Conservation (phyloP, 352 stramenopile genomes). For the Globisporangium ultimum region DNA sequence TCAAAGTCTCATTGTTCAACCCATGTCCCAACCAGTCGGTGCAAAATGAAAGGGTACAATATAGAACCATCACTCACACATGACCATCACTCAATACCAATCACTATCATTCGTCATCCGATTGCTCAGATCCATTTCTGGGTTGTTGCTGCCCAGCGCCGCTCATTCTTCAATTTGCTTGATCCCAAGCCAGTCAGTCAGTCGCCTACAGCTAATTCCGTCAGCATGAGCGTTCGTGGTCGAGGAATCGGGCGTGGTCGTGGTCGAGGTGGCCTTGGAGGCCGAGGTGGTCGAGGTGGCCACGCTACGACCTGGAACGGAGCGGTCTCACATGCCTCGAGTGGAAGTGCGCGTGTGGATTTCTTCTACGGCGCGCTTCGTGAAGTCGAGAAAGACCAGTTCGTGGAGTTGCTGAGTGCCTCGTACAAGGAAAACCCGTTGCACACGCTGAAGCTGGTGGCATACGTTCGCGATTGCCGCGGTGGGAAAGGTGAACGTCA, state of each 20-base stretch:
- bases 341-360: slow-evolving; percentile 34
- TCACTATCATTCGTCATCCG: too few species aligned
- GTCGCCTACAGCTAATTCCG: neutral
- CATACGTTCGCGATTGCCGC: slow-evolving; percentile 46
- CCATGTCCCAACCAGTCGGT: too few species aligned
- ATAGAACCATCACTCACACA: slow-evolving; percentile 10
- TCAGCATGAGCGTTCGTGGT: slow-evolving; percentile 14
- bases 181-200: too few species aligned
- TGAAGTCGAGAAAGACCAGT: slow-evolving; percentile 22
- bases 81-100: too few species aligned
- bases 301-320: slow-evolving; percentile 38
- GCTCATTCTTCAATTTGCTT: slow-evolving; percentile 5
- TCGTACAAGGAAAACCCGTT: slow-evolving; percentile 43
- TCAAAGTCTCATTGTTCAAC: too few species aligned
- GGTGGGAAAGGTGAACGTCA: slow-evolving; percentile 45
- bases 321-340: slow-evolving; percentile 29
- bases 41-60: too few species aligned
- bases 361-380: slow-evolving; percentile 42
- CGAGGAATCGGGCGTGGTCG: too few species aligned
- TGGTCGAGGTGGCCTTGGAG: too few species aligned
- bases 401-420: slow-evolving; percentile 25
- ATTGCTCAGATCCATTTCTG: too few species aligned
- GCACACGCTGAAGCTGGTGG: slow-evolving; percentile 54
- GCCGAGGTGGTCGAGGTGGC: too few species aligned
- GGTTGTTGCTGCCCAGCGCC: neutral